Percentiles rank a stretch among this genome's conserved stretches.
phyloP scores from a whole-genome alignment of 257 asterid species.

The Penstemon eatonii region DNA sequence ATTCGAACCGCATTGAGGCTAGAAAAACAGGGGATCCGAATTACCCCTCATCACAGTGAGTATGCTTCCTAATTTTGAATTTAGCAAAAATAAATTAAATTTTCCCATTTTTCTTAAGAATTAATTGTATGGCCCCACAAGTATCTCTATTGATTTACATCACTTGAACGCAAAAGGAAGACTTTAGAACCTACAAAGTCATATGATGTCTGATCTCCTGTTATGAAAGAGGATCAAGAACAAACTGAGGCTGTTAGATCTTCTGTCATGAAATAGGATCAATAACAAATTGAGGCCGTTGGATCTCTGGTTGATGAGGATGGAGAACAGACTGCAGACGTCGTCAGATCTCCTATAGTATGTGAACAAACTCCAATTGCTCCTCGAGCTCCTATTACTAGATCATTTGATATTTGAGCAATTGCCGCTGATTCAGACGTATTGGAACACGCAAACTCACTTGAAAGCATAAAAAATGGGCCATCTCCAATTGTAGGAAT shows the following conservation, averaged over 20 bases:
- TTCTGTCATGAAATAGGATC: too few relatives aligned
- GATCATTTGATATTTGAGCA: constrained; percentile 43
- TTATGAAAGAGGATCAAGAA: not conserved
- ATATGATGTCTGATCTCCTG: constrained; percentile 26
- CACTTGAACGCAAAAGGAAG: constrained; percentile 29
- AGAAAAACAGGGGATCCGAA: too few relatives aligned
- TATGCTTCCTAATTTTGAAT: constrained; percentile 13
- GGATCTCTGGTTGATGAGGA: not conserved
- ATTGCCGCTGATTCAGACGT: constrained; percentile 36
- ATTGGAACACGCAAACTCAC: constrained; percentile 39
- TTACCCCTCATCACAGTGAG: too few relatives aligned
- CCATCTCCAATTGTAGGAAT: constrained; percentile 34
- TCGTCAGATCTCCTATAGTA: constrained; percentile 25
- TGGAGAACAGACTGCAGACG: constrained; percentile 10
- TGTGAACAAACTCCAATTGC: constrained; percentile 50
- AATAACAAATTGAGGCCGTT: too few relatives aligned
- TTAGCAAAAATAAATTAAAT: constrained; percentile 14
- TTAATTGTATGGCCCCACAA: constrained; percentile 36
- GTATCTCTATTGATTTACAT: constrained; percentile 35
- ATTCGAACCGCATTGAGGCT: too few relatives aligned
- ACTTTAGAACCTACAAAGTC: constrained; percentile 23
- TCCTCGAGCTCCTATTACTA: constrained; percentile 63
- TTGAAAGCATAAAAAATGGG: constrained; percentile 37
- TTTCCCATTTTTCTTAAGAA: constrained; percentile 5
- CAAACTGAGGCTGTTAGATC: too few relatives aligned